These are phyloP conservation scores for Lentinula lateritia DNA, from an alignment of 768 basidiomycete species.

Conservation along the genomic window DNA sequence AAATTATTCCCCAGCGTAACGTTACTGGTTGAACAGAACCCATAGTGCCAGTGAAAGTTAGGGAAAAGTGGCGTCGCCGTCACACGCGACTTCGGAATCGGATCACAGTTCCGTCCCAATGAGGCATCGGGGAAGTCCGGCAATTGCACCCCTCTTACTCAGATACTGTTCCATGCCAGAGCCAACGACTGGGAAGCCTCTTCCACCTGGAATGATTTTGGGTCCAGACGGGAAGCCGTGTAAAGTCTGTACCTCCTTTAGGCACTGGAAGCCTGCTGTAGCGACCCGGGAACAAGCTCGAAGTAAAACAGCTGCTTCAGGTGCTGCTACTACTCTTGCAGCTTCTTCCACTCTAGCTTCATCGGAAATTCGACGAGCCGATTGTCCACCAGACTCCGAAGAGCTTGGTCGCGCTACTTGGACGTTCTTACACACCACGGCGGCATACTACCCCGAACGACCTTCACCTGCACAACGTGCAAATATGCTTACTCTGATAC, in stretches of 20 bases:
- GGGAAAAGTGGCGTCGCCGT: neutral
- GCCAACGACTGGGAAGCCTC: constrained; percentile 9
- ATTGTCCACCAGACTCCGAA: constrained; percentile 90
- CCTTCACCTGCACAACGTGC: constrained; percentile 72
- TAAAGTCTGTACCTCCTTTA: constrained; percentile 84
- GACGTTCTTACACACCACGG: constrained; percentile 94
- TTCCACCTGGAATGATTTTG: constrained; percentile 81
- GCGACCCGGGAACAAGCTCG: constrained; percentile 16
- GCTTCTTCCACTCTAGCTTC: constrained; percentile 11
- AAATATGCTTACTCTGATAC: constrained; percentile 79
- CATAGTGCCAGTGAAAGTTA: neutral
- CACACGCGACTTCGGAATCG: neutral
- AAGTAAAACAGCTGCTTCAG: constrained; percentile 22
- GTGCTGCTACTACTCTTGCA: constrained; percentile 21
- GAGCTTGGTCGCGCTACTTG: constrained; percentile 89
- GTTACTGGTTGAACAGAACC: neutral
- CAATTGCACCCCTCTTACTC: neutral
- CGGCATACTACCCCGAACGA: constrained; percentile 88
- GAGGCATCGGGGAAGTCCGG: neutral
- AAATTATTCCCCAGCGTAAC: constrained; percentile 83
- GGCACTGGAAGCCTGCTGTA: constrained; percentile 53
- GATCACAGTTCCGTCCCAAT: neutral
- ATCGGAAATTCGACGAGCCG: constrained; percentile 36
- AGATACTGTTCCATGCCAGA: neutral
- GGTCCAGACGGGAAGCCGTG: constrained; percentile 95